A percentile compares a stretch with the other conserved stretches of the same genome.
Conservation (phyloP, 1,284 basidiomycete genomes). For the Gymnopus androsaceus region DNA sequence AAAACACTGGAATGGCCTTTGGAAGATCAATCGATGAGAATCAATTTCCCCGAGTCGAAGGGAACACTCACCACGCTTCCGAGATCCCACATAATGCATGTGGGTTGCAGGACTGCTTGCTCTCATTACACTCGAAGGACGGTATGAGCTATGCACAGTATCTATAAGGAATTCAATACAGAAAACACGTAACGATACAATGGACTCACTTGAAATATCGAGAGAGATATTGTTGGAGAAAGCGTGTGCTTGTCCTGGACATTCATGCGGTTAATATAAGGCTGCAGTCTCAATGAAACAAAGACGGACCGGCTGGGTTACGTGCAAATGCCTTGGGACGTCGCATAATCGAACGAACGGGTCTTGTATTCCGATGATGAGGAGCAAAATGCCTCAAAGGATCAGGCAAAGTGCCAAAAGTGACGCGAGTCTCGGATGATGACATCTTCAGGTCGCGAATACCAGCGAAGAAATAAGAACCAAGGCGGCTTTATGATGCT, state of each 20-base stretch:
- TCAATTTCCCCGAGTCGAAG: neutral
- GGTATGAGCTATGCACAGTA: neutral
- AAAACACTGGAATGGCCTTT: neutral
- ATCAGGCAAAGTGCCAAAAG: neutral
- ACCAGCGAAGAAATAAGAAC: too few species aligned
- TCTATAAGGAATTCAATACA: neutral
- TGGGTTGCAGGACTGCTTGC: neutral
- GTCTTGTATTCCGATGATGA: neutral
- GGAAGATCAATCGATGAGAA: neutral
- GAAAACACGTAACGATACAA: neutral
- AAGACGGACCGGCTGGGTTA: neutral
- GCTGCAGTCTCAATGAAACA: neutral
- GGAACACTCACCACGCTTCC: neutral
- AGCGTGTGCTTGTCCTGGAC: neutral
- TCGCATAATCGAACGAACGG: constrained; percentile 9
- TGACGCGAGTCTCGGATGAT: constrained; percentile 2
- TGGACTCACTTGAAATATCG: neutral
- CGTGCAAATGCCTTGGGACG: neutral
- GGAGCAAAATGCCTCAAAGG: constrained; percentile 3
- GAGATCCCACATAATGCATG: neutral
- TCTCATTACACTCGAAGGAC: neutral
- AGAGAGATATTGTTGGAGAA: neutral
- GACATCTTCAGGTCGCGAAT: neutral
- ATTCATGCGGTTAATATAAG: neutral
- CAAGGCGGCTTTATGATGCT: too few species aligned